Evolutionary conservation across 768 basidiomycete species (phyloP).

Genomic region (Russula virescens): DNA sequence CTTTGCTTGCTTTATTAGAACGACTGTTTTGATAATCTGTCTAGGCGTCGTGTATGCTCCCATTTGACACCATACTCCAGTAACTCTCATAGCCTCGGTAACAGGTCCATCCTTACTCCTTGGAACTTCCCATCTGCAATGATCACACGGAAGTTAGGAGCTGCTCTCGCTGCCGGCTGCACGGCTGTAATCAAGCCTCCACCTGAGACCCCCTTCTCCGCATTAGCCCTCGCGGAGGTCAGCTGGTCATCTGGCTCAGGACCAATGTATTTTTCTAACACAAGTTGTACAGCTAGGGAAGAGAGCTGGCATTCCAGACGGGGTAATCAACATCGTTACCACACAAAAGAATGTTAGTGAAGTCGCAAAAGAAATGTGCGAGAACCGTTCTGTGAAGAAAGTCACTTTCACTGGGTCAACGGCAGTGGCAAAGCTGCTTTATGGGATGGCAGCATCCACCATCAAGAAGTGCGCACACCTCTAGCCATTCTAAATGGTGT

Average conservation of each 20-base stretch:
- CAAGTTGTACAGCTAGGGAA: conserved; percentile 54
- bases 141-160: conserved; percentile 86
- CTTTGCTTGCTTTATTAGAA: not conserved
- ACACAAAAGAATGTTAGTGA: conserved; percentile 77
- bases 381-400: conserved; percentile 81
- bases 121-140: conserved; percentile 97
- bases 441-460: conserved; percentile 65
- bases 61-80: conserved; percentile 13
- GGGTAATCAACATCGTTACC: conserved; percentile 92
- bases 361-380: conserved; percentile 93
- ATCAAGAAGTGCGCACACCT: conserved; percentile 65
- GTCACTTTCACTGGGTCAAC: conserved; percentile 91
- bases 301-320: conserved; percentile 90
- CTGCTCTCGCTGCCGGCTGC: conserved; percentile 93
- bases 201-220: conserved; percentile 90
- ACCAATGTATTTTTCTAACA: not conserved
- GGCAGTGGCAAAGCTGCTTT: conserved; percentile 68
- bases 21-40: not conserved
- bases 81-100: not conserved
- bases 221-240: conserved; percentile 88
- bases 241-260: conserved; percentile 10
- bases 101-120: conserved; percentile 71
- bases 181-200: conserved; percentile 94
- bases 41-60: conserved; percentile 44
- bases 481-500: not conserved